Evolutionary conservation across 352 stramenopile species (phyloP), one percentile per base, ranked within the genome.

Genomic region (Phytophthora aleatoria): DNA sequence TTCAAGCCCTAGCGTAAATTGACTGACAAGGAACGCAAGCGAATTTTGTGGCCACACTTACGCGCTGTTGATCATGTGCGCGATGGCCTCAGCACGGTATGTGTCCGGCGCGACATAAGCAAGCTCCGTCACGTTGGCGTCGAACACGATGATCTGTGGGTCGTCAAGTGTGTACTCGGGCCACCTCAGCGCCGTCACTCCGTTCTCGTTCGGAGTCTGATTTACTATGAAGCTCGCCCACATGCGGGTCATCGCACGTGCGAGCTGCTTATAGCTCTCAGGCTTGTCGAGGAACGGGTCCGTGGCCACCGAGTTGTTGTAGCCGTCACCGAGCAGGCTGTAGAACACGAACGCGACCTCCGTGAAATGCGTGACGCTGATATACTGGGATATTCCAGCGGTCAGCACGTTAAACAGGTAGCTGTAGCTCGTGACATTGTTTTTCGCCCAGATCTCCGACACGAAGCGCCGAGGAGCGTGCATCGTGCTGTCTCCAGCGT

Each of bases 291-390:
- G 35, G 58, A 76, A 76, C 53, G 68, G 68, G 43, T 73, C 59
- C 15, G 35, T 41, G 1, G 61, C 35, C 3, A 74, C 62, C 6
- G 61, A 59, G 26, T 53, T 74, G 24, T 56, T 64, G 41, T 76
- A 76, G 1, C 64, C 68, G 31, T 73, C 38, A 35, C 68, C 68
- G 0, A 31, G 1, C 13, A 73, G 38, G 45, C 73, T 73, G 53
- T 76, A 59, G 10, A 76, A 70, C 11, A 76, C 68, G 27, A 73
- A 76, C 1, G 68, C 63, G 1, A 76, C 58, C 35, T 76, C 68
- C 24, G 41, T 36, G 64, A 73, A 73, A 55, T 76, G 68, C 28
- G 53, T 69, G 8, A 64, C 28, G 2, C 68, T 53, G 13, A 63
- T 43, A 36, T 67, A 70, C 26, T 64, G 16, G 2, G 10, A 26